A percentile compares a stretch with the other conserved stretches of the same genome.
Conservation (phyloP, 2,329 filamentous ascomycete genomes). For the Ophiocordyceps sinensis region DNA sequence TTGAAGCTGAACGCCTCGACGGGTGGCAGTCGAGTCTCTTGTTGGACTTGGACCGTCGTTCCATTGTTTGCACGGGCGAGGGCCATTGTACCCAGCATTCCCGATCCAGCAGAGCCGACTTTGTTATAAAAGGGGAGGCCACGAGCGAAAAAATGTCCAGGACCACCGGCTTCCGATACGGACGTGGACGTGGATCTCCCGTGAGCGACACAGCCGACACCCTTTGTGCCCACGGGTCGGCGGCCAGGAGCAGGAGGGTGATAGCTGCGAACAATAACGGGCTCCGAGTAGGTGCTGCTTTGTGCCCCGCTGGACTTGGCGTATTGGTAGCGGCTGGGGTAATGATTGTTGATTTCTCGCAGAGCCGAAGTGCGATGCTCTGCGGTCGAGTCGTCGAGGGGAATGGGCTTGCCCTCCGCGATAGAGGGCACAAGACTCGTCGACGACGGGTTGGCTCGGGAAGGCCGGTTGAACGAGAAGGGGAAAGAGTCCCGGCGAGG, state of each 20-base stretch:
- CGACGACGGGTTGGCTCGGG: slow-evolving; percentile 34
- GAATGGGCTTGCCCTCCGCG: slow-evolving; percentile 40
- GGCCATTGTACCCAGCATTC: slow-evolving; percentile 27
- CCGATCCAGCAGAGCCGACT: slow-evolving; percentile 19
- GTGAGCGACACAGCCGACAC: slow-evolving; percentile 13
- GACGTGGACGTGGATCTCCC: slow-evolving; percentile 12
- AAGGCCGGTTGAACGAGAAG: slow-evolving; percentile 32
- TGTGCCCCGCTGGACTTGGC: slow-evolving; percentile 40
- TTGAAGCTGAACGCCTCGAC: slow-evolving; percentile 52
- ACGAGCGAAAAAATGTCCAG: slow-evolving; percentile 14
- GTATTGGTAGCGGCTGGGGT: slow-evolving; percentile 41
- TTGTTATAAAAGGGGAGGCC: slow-evolving; percentile 18
- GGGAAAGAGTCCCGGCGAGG: slow-evolving; percentile 24
- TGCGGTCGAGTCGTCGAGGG: slow-evolving; percentile 39
- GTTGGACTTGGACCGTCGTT: slow-evolving; percentile 9
- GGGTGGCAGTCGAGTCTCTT: slow-evolving; percentile 38
- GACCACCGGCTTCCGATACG: slow-evolving; percentile 13
- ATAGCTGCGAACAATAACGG: slow-evolving; percentile 52
- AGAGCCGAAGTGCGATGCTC: slow-evolving; percentile 44
- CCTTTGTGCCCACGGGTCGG: slow-evolving; percentile 16
- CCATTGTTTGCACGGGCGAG: slow-evolving; percentile 25
- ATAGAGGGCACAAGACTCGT: slow-evolving; percentile 38
- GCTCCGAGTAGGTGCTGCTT: slow-evolving; percentile 46
- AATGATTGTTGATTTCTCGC: slow-evolving; percentile 43
- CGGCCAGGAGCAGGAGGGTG: slow-evolving; percentile 28